phyloP scores from a whole-genome alignment of 495 filamentous ascomycete species.

The Daldinia grandis region DNA sequence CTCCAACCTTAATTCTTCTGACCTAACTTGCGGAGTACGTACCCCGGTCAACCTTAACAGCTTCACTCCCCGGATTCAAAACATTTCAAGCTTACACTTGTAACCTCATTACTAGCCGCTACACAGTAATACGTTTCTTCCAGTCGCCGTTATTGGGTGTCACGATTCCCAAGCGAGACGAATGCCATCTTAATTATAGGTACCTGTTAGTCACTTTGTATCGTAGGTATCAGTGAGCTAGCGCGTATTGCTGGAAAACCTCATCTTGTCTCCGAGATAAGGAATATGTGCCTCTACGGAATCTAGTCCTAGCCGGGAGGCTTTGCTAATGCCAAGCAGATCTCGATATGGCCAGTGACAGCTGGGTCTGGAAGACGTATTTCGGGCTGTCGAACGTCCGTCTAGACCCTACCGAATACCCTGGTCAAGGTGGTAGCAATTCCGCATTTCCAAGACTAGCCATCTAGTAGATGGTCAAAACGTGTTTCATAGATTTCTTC shows the following conservation, averaged over 20 bases:
- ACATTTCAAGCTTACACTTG: slow-evolving; percentile 4
- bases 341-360: slow-evolving; percentile 13
- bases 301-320: slow-evolving; percentile 19
- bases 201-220: not conserved
- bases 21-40: not conserved
- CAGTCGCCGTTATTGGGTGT: not conserved
- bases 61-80: slow-evolving; percentile 11
- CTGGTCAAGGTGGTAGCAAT: slow-evolving; percentile 30
- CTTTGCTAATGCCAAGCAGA: slow-evolving; percentile 30
- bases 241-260: slow-evolving; percentile 15
- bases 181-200: not conserved
- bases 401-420: slow-evolving; percentile 20
- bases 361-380: slow-evolving; percentile 18
- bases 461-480: slow-evolving; percentile 46
- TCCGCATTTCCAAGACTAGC: slow-evolving; percentile 20
- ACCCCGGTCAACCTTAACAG: slow-evolving; percentile 14
- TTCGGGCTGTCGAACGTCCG: slow-evolving; percentile 31
- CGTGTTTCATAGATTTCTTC: slow-evolving; percentile 51
- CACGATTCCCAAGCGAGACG: slow-evolving; percentile 12
- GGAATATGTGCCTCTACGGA: not conserved
- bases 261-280: slow-evolving; percentile 14
- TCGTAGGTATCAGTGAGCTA: not conserved
- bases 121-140: not conserved
- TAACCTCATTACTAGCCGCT: not conserved
- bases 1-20: slow-evolving; percentile 32